Percentiles rank a stretch among this genome's conserved stretches.
These are phyloP conservation scores for Penicillium sp. DNA, from an alignment of 2,329 filamentous ascomycete species.

Conservation along the genomic window DNA sequence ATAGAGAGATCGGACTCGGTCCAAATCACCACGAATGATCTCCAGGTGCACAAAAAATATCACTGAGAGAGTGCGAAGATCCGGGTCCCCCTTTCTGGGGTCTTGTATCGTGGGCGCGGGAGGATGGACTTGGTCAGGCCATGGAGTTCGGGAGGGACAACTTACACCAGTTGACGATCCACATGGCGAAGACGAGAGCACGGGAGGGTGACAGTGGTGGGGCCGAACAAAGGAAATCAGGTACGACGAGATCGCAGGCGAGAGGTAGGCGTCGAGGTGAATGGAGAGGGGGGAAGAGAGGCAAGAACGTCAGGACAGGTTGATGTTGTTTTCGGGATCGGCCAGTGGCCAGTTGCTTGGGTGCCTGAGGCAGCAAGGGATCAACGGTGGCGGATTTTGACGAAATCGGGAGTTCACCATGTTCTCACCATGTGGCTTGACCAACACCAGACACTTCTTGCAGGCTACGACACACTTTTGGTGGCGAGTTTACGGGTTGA, in stretches of 20 bases:
- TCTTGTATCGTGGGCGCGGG: constrained; percentile 5
- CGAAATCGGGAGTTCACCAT: constrained; percentile 1
- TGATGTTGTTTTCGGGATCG: constrained; percentile 34
- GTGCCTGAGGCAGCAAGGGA: constrained; percentile 24
- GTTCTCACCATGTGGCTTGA: neutral
- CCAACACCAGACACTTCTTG: neutral
- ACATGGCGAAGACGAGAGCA: constrained; percentile 60
- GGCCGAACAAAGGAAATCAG: constrained; percentile 6
- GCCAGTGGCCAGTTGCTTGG: neutral
- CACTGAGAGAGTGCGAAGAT: neutral
- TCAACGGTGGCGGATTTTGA: constrained; percentile 18
- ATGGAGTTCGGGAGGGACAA: constrained; percentile 21
- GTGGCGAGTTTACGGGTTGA: neutral
- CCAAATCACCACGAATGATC: neutral
- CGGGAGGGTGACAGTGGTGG: neutral
- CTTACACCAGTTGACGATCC: constrained; percentile 95
- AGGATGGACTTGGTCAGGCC: constrained; percentile 8
- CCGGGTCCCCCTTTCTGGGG: neutral
- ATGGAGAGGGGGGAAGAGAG: constrained; percentile 25
- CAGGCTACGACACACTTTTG: neutral
- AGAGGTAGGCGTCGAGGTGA: constrained; percentile 22
- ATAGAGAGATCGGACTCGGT: neutral
- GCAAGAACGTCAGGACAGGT: constrained; percentile 31
- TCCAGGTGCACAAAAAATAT: neutral
- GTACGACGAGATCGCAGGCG: constrained; percentile 14